Base-by-base conservation (phyloP, 176 grass and related monocot species). In the Oryza meridionalis region DNA sequence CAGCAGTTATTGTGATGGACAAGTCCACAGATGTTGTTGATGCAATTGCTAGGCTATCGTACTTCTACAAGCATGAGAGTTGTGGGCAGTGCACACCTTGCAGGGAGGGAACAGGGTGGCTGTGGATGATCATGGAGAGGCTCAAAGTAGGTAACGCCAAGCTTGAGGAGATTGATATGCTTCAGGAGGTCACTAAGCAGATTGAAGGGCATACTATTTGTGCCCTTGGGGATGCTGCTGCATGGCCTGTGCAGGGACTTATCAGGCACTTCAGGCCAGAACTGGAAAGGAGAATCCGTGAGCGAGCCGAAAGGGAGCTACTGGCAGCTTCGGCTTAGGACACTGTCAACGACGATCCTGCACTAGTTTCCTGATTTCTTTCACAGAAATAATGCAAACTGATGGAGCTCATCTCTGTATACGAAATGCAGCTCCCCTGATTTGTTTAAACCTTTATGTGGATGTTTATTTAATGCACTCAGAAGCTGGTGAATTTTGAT, bases 71-170 rank as follows among this genome's bases (percentile, higher is more conserved):
- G 86, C 94, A 97, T 14, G 94, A 97, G 86, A 97, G 92, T 78
- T 97, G 95, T 75, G 95, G 95, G 13, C 95, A 94, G 84, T 97
- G 95, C 81, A 97, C 95, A 0, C 95, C 95, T 7, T 97, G 95
- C 90, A 88, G 95, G 77, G 95, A 97, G 82, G 95, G 95, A 31
- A 97, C 95, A 10, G 88, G 88, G 13, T 97, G 95, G 95, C 81
- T 97, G 9, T 97, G 95, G 95, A 94, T 94, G 94, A 84, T 97
- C 73, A 97, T 97, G 94, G 94, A 94, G 88, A 97, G 94, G 83
- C 69, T 97, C 24, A 97, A 97, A 82, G 92, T 92, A n/a, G 95
- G 95, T 47, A 94, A 97, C 29, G 92, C 95, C 1, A 92, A 91
- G 84, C 78, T 97, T 35, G 92, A 97, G 79, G 95, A 97, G 85